Base-by-base conservation (phyloP, 139 green algal genomes). In the Chloropicon primus region DNA sequence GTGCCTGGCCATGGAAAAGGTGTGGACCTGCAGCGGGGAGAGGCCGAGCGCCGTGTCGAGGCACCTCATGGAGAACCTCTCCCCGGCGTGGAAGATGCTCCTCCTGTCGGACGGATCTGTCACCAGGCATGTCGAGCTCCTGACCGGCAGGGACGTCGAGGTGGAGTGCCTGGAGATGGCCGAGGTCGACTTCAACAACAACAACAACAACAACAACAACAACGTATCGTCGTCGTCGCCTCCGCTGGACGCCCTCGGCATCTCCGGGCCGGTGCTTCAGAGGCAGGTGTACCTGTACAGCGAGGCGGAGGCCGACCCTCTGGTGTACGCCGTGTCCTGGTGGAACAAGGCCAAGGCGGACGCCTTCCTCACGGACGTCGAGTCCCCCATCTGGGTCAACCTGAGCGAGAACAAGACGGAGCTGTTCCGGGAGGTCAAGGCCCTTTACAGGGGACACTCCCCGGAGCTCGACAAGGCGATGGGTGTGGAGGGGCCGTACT, bases 101-200 rank as follows among this genome's bases (percentile, higher is more conserved):
- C 83, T 98, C 0, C 82, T 98, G 1, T 96, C 88, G 80, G 94
- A 98, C 81, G 94, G 94, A 2, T 96, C 90, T n/a, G 93, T 98
- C 1, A 98, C 94, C 0, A 86, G 94, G 0, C 94, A 98, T 80
- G 87, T 98, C 76, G 87, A 98, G 85, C 86, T 97, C 0, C 79
- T 97, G 75, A 93, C 87, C 17, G 86, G 84, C 77, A 53, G 79
- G 2, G 54, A 77, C 0, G 77, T 88, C 0, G 24, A 72, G 22
- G 87, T 88, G 75, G 86, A 95, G 24, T 96, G 91, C 82, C 73
- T 96, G 22, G 84, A 92, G 27, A 92, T 92, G 89, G 26, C 72
- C 41, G 41, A 62, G 41, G 41, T 62, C 10, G 41, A 62, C 10
- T 62, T 17, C 41, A n/a, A 17, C 10, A 17, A 62, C 41, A n/a